Evolutionary conservation across 768 basidiomycete species (phyloP), one percentile per base, ranked within the genome.

Genomic region (Pleurotus citrinopileatus): DNA sequence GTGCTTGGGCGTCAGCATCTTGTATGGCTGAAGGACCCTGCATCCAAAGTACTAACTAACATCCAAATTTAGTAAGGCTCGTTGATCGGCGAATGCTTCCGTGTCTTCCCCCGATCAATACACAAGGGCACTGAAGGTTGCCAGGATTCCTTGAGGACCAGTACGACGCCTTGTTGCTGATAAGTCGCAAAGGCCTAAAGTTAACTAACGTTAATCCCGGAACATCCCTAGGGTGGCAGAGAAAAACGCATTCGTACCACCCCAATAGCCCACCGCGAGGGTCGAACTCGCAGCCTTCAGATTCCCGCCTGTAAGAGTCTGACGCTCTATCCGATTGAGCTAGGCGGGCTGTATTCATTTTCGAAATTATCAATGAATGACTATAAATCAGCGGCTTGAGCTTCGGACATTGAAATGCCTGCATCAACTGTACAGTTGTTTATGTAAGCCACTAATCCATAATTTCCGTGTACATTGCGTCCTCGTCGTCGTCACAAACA

Each of bases 201-300:
- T 42, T 15, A 15, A 42, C 9, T 12, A 22, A 42, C 9, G 32
- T n/a, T 34, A 34, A 9, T 10, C 7, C 7, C 15, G 7, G 15
- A 15, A 34, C 32, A 15, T 7, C 7, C 32, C 7, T n/a, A 47
- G 23, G 17, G n/a, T 12, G 32, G 13, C 13, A 32, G 9, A 20
- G 36, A 50, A 25, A n/a, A 23, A 10, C 20, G 17, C 29, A 22
- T 12, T 17, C 15, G 17, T 23, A 17, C 7, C 22, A 13, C n/a
- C 26, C 6, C 45, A 26, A 3, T 82, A 84, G 83, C 82, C 83
- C 83, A 84, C 81, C 83, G 84, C 84, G 84, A 83, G 84, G 83
- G 78, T 86, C 84, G 84, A 85, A 86, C 84, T 83, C 84, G 84
- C 84, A 85, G 81, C 84, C 84, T 85, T 85, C 81, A 86, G 84